Evolutionary conservation across 768 basidiomycete species (phyloP).

Genomic region (Roridomyces roridus): DNA sequence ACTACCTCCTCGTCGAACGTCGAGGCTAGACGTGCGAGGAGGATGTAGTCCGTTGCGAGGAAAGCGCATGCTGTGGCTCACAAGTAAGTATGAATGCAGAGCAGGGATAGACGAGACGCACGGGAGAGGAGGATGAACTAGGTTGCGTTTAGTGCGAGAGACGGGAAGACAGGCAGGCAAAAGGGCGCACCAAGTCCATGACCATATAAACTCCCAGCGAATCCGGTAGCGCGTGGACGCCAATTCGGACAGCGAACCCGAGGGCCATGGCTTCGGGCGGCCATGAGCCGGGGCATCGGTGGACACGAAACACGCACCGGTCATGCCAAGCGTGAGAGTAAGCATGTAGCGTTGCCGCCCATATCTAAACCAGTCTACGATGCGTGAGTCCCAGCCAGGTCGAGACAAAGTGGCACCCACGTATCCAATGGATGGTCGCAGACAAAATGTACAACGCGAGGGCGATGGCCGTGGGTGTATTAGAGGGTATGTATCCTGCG

Average conservation of each 20-base stretch:
- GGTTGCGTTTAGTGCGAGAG: neutral
- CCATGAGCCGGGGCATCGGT: neutral
- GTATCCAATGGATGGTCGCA: constrained; percentile 10
- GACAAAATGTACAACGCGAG: constrained; percentile 1
- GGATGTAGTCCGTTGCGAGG: constrained; percentile 57
- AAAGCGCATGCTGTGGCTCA: constrained; percentile 58
- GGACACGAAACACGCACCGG: neutral
- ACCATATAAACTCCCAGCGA: neutral
- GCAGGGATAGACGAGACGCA: neutral
- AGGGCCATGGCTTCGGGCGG: constrained; percentile 3
- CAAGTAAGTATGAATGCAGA: neutral
- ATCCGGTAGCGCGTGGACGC: neutral
- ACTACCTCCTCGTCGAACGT: constrained; percentile 37
- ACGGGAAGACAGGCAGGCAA: too few species aligned
- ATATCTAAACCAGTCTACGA: constrained; percentile 6
- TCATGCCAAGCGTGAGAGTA: constrained; percentile 18
- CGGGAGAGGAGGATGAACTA: neutral
- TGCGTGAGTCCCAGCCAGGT: neutral
- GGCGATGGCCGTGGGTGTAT: constrained; percentile 2
- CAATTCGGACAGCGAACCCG: neutral
- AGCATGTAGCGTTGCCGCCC: constrained; percentile 10
- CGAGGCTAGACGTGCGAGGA: constrained; percentile 53
- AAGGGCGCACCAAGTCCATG: neutral
- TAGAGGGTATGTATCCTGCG: constrained; percentile 10
- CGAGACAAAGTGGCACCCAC: neutral